Base-by-base conservation (phyloP, 352 stramenopile genomes). In the Phytopythium mirpurense region DNA sequence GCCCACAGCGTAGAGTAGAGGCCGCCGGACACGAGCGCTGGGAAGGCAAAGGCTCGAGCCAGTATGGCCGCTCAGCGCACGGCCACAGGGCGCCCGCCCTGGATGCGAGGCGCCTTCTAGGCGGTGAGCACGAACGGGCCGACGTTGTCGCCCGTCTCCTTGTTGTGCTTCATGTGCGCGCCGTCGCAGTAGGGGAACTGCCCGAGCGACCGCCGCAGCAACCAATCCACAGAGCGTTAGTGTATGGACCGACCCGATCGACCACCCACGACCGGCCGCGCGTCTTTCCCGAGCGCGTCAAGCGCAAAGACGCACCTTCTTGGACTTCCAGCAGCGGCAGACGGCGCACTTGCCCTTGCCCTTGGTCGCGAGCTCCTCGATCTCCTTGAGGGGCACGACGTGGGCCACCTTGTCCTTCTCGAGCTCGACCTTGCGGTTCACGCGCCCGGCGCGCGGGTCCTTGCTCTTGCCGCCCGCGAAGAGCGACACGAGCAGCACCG, bases 241-340 rank as follows among this genome's bases (percentile, higher is more conserved):
- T 19, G 51, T n/a, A n/a, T n/a, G n/a, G n/a, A n/a, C n/a, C n/a
- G n/a, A n/a, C n/a, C n/a, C n/a, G n/a, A n/a, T n/a, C n/a, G n/a
- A n/a, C n/a, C n/a, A n/a, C n/a, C n/a, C n/a, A n/a, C n/a, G n/a
- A n/a, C n/a, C n/a, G n/a, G n/a, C n/a, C n/a, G n/a, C n/a, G n/a
- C n/a, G n/a, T n/a, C n/a, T n/a, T n/a, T n/a, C 19, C 19, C 0
- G 23, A 16, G 16, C 5, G 37, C 54, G 50, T 38, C 45, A 46
- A 32, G 8, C 41, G 16, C 50, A 31, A 9, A 36, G 15, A 44
- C 56, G 11, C 45, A 80, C 70, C 60, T 86, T 90, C 72, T 93
- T 93, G 42, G 83, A 93, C 68, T 93, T 93, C 83, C 83, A 93
- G 69, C 83, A 93, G 56, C 83, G 77, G 68, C 83, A 93, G 43